Evolutionary conservation across 1,139 yeast genomes (phyloP), one percentile per base, ranked within the genome.

Genomic region (Saccharomyces hybrid): DNA sequence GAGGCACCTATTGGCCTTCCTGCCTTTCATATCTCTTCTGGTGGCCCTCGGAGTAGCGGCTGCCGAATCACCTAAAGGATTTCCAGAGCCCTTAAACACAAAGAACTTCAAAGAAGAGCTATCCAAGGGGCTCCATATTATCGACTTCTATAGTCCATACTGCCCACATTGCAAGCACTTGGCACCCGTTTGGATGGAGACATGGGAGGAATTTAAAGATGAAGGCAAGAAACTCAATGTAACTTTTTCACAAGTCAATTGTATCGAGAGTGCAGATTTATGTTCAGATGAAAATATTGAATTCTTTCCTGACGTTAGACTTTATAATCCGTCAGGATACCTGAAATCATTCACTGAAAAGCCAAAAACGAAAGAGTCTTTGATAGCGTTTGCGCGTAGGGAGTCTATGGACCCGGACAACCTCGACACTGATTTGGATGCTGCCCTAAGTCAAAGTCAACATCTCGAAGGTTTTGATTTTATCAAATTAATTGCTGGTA

Each of bases 221-320:
- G 74, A 78, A 50, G 75, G 79, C 6, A 51, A 56, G 44, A 72
- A 69, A 27, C 61, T 78, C 55, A 75, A 78, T 3, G 75, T 84
- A 31, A 74, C 74, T 12, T 80, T 86, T 79, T 74, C 78, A 55
- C 93, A 86, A 65, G 91, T 86, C 24, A 80, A 86, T 65, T 87
- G 95, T 72, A 75, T 84, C 21, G 84, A 78, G 51, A 79, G 81
- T 66, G 91, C 90, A 9, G 93, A 86, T 67, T 73, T 86, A 52
- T 86, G 95, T 69, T 76, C 73, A 14, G 71, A 82, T 27, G 89
- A 87, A 68, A 75, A 75, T 9, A 77, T 87, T 48, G 66, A 59
- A 19, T 75, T 73, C 32, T 86, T 78, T 62, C 95, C 95, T 9
- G 73, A 74, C 49, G 70, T 86, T 42, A 72, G 85, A 56, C 71